A percentile compares a stretch with the other conserved stretches of the same genome.
These are phyloP conservation scores for Globisporangium nodosum DNA, from an alignment of 352 stramenopile species.

Conservation along the genomic window DNA sequence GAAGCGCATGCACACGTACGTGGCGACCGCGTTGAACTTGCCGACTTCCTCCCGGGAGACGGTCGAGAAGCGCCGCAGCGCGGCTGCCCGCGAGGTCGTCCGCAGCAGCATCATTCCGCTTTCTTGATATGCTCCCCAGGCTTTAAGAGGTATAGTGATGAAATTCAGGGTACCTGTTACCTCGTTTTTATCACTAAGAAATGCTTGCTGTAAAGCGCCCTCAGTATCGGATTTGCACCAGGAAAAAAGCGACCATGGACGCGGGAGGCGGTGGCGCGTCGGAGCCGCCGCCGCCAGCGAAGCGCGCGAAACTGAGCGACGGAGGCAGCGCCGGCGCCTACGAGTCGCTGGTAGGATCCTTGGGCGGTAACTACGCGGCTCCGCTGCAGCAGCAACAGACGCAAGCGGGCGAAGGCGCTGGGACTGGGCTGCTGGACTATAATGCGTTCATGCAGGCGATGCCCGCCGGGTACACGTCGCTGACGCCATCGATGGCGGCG, in stretches of 20 bases:
- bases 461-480: constrained; percentile 16
- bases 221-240: neutral
- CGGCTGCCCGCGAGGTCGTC: neutral
- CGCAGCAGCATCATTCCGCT: neutral
- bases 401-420: neutral
- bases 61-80: constrained; percentile 34
- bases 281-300: neutral
- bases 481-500: constrained; percentile 22
- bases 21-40: constrained; percentile 76
- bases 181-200: neutral
- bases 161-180: neutral
- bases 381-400: neutral
- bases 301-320: neutral
- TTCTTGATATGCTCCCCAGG: neutral
- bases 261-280: neutral
- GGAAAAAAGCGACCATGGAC: neutral
- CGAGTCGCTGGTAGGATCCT: neutral
- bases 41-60: constrained; percentile 71
- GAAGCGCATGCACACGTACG: constrained; percentile 28
- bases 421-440: constrained; percentile 12
- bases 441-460: constrained; percentile 32
- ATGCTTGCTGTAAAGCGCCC: neutral
- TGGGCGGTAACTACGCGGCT: neutral
- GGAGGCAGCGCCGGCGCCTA: neutral
- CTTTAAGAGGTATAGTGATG: neutral